These are phyloP conservation scores for Rosa lucieae DNA, from an alignment of 306 rosid genomes.

Conservation along the genomic window DNA sequence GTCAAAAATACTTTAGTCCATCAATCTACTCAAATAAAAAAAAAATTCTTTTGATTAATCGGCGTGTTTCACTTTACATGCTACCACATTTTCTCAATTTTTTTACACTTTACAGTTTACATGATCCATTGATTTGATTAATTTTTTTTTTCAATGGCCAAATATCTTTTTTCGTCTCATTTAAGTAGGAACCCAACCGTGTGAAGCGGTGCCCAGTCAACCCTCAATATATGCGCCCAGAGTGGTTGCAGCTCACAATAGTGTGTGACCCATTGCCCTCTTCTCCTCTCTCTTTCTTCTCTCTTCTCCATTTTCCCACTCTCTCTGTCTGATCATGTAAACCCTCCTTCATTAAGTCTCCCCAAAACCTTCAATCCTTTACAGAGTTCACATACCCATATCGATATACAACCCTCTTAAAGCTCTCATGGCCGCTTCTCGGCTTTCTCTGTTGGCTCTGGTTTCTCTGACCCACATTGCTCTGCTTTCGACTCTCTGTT, in stretches of 20 bases:
- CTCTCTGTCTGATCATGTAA: constrained; percentile 6
- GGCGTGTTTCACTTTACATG: not conserved
- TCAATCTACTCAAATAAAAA: no score
- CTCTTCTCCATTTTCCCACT: constrained; percentile 6
- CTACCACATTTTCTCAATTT: not conserved
- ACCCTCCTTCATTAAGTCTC: not conserved
- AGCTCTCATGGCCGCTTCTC: constrained; percentile 36
- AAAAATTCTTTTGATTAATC: not conserved
- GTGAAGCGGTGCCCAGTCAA: constrained; percentile 1
- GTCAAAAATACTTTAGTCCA: no score
- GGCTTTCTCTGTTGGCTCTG: constrained; percentile 35
- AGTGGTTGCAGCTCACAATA: not conserved
- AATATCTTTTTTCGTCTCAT: not conserved
- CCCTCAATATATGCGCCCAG: constrained; percentile 3
- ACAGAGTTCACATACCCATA: not conserved
- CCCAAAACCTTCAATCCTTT: not conserved
- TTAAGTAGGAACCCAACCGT: not conserved
- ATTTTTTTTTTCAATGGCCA: not conserved
- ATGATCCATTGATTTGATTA: not conserved
- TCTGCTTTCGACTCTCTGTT: constrained; percentile 44
- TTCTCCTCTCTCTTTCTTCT: not conserved
- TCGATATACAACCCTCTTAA: no score
- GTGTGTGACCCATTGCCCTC: not conserved
- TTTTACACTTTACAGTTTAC: no score
- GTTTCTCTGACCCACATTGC: constrained; percentile 39